Evolutionary conservation across 2,329 filamentous ascomycete genomes (phyloP).

Genomic region (Aspergillus awamori): DNA sequence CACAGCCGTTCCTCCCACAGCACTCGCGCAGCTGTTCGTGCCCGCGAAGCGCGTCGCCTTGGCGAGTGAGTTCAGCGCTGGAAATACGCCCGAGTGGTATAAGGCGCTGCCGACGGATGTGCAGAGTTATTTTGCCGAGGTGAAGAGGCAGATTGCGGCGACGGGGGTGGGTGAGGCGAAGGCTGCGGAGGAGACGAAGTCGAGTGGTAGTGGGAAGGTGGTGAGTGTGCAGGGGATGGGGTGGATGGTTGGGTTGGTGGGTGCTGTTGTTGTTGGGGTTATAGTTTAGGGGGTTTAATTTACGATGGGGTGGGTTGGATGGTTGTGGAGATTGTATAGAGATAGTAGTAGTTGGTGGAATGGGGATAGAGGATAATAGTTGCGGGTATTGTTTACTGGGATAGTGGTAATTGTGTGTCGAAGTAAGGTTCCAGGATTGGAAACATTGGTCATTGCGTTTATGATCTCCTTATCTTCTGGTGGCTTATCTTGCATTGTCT

Average conservation of each 20-base stretch:
- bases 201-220: background rate
- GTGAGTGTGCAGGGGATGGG: background rate
- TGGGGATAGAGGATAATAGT: background rate
- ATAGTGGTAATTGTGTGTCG: too few relatives aligned
- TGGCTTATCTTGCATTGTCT: too few relatives aligned
- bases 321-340: background rate
- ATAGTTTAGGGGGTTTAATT: background rate
- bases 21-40: constrained; percentile 34
- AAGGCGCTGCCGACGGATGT: constrained; percentile 32
- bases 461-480: too few relatives aligned
- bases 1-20: constrained; percentile 34
- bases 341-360: background rate
- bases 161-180: background rate
- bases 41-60: constrained; percentile 33
- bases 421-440: too few relatives aligned
- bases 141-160: constrained; percentile 32
- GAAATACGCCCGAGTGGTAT: constrained; percentile 39
- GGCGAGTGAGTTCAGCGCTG: constrained; percentile 35
- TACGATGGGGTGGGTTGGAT: background rate
- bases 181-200: background rate
- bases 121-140: constrained; percentile 37
- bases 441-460: too few relatives aligned
- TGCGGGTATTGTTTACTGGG: background rate
- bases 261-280: background rate
- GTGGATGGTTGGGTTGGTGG: background rate